Evolutionary conservation across 2,329 filamentous ascomycete genomes (phyloP).

Genomic region (Bipolaris victoriae): DNA sequence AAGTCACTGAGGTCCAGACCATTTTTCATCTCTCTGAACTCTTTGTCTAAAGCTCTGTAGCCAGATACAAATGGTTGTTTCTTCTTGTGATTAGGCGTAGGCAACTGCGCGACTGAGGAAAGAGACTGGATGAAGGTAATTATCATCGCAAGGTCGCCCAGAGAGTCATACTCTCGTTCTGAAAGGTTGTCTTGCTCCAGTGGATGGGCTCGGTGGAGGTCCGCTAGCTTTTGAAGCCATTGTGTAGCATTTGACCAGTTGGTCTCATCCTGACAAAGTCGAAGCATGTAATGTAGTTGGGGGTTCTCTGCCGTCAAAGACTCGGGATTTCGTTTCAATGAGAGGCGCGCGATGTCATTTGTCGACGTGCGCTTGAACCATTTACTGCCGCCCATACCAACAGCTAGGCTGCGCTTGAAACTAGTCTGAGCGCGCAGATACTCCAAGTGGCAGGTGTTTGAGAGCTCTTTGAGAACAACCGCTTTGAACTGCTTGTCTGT

Average conservation of each 20-base stretch:
- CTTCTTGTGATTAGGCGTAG: slow-evolving; percentile 48
- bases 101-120: slow-evolving; percentile 43
- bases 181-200: slow-evolving; percentile 44
- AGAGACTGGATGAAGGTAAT: slow-evolving; percentile 52
- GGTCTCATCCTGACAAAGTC: slow-evolving; percentile 52
- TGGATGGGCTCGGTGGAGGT: slow-evolving; percentile 47
- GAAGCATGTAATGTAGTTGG: slow-evolving; percentile 54
- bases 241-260: slow-evolving; percentile 45
- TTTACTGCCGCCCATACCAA: slow-evolving; percentile 41
- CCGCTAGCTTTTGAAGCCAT: slow-evolving; percentile 53
- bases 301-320: slow-evolving; percentile 44
- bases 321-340: slow-evolving; percentile 53
- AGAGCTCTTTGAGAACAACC: slow-evolving; percentile 55
- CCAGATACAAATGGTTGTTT: slow-evolving; percentile 48
- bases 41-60: slow-evolving; percentile 43
- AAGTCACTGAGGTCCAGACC: slow-evolving; percentile 35
- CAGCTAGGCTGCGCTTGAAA: slow-evolving; percentile 53
- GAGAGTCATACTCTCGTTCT: slow-evolving; percentile 44
- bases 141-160: slow-evolving; percentile 50
- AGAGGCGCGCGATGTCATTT: slow-evolving; percentile 47
- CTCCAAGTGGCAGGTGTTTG: slow-evolving; percentile 54
- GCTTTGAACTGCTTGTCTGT: slow-evolving; percentile 40
- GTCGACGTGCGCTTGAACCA: slow-evolving; percentile 50
- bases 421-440: slow-evolving; percentile 49
- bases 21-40: slow-evolving; percentile 50